These are phyloP conservation scores for Porcisia hertigi DNA, from an alignment of 208 protist species.

Conservation along the genomic window DNA sequence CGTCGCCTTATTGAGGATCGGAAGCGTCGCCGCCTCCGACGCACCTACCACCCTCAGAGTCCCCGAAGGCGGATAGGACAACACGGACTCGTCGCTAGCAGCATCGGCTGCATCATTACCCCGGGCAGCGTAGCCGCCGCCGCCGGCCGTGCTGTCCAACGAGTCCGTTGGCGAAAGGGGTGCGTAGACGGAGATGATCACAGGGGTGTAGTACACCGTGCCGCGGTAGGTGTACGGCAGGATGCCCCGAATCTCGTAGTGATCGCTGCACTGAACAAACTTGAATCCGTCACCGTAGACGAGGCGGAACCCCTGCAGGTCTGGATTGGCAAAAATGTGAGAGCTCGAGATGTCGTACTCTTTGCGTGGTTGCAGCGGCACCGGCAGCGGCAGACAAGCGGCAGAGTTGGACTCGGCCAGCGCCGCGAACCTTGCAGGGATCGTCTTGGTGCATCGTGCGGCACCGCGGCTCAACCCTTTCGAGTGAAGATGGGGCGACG, in stretches of 20 bases:
- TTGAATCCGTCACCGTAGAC: slow-evolving; percentile 64
- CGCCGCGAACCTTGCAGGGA: neutral
- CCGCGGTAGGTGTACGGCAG: slow-evolving; percentile 69
- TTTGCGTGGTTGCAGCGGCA: slow-evolving; percentile 23
- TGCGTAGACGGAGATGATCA: slow-evolving; percentile 61
- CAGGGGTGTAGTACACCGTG: slow-evolving; percentile 73
- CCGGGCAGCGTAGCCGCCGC: neutral
- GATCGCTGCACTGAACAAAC: slow-evolving; percentile 46
- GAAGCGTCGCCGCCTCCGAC: neutral
- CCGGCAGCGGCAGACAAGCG: neutral
- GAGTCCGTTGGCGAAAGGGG: neutral
- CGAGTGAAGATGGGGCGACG: neutral
- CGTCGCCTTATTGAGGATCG: neutral
- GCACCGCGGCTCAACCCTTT: neutral
- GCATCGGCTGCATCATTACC: neutral
- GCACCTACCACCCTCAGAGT: no score
- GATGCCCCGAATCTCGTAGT: slow-evolving; percentile 60
- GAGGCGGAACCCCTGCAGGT: slow-evolving; percentile 58
- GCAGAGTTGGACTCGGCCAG: neutral
- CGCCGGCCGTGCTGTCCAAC: neutral
- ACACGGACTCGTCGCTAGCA: neutral
- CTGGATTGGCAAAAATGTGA: slow-evolving; percentile 27
- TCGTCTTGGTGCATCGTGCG: neutral
- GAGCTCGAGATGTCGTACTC: slow-evolving; percentile 36
- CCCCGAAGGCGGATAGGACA: neutral